Base-by-base conservation (phyloP, 2,329 filamentous ascomycete genomes). In the Colletotrichum tanaceti region DNA sequence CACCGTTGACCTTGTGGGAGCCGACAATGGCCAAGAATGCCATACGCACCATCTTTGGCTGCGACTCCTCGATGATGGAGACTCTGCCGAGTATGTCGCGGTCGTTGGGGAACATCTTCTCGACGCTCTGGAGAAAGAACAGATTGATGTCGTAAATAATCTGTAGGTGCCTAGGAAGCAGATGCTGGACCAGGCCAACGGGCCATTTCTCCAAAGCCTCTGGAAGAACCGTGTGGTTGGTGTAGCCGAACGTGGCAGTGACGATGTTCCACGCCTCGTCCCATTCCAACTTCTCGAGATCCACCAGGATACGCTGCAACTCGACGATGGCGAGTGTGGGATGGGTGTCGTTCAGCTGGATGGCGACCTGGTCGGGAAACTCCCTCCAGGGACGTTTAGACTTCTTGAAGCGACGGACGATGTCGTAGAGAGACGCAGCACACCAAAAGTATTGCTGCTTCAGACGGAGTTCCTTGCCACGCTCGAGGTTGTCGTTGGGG, bases 391-490 rank as follows among this genome's bases (percentile, higher is more conserved):
- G 84, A 71, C 95, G 90, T 84, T 93, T 94, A 20, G 93, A 90
- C 87, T 98, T 99, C 86, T 98, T 99, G 89, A 98, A 99, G 68
- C 96, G 91, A 67, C 96, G 92, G 69, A 99, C 92, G 77, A 99
- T 99, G 76, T 99, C 96, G 77, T 93, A 93, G 4, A 99, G 87
- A 18, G 96, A 99, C 18, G 96, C 96, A 60, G 96, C 94, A 76
- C 97, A 97, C 96, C 96, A 99, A 84, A 99, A 99, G 86, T 99
- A 99, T 80, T 99, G 96, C 80, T 99, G 96, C 87, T 99, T 99
- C 80, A 99, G 82, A 62, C 96, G 93, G 71, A 99, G 89, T 84
- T 99, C 96, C 81, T 99, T 99, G 71, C 96, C 96, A 72, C 94
- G 89, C 73, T 98, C 95, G 52, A 99, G 88, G 80, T 97, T 98